These are phyloP conservation scores for Plasmopara muralis DNA, from an alignment of 352 stramenopile species.

Conservation along the genomic window DNA sequence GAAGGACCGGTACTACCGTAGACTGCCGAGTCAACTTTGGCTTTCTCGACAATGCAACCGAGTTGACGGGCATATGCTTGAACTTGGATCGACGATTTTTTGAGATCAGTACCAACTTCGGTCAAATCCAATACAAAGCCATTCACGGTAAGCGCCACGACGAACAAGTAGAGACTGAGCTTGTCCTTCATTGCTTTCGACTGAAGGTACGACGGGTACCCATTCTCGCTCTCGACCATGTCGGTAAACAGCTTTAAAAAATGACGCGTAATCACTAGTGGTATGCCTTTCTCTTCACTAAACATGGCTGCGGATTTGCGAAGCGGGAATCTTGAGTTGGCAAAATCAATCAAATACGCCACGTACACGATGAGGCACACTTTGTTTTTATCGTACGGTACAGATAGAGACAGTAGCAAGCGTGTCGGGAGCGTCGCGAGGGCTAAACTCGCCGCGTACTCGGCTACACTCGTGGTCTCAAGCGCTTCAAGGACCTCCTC, in stretches of 20 bases:
- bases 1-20: slow-evolving; percentile 39
- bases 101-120: slow-evolving; percentile 60
- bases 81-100: slow-evolving; percentile 43
- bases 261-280: slow-evolving; percentile 61
- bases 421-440: slow-evolving; percentile 49
- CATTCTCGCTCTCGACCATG: slow-evolving; percentile 40
- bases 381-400: slow-evolving; percentile 64
- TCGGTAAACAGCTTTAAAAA: slow-evolving; percentile 69
- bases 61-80: slow-evolving; percentile 63
- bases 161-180: slow-evolving; percentile 66
- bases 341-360: slow-evolving; percentile 65
- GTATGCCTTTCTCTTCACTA: slow-evolving; percentile 71
- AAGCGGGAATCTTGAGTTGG: slow-evolving; percentile 51
- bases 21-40: slow-evolving; percentile 49
- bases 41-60: slow-evolving; percentile 67
- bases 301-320: slow-evolving; percentile 58
- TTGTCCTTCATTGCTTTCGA: slow-evolving; percentile 80
- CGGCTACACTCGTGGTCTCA: slow-evolving; percentile 41
- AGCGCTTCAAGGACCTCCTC: slow-evolving; percentile 64
- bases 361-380: slow-evolving; percentile 68
- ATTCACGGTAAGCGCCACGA: slow-evolving; percentile 68
- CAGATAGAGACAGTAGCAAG: slow-evolving; percentile 58
- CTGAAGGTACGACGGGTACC: slow-evolving; percentile 61
- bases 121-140: slow-evolving; percentile 70
- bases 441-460: slow-evolving; percentile 43